Evolutionary conservation across 2,329 filamentous ascomycete genomes (phyloP), one percentile per base, ranked within the genome.

Genomic region (Sordariomycetes sp.): DNA sequence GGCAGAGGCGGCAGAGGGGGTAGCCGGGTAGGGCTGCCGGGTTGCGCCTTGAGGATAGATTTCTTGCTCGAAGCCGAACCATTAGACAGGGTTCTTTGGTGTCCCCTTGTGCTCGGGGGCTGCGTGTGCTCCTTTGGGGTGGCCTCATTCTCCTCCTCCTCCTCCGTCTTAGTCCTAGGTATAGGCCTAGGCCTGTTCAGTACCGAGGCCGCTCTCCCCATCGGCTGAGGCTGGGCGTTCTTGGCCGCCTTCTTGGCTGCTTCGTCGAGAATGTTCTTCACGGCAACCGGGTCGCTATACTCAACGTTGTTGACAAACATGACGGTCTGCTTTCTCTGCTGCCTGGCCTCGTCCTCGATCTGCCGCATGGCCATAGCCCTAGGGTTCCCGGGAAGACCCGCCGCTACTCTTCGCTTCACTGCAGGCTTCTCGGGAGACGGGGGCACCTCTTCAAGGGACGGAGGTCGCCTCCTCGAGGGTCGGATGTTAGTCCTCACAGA

Each of bases 221-320:
- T 32, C 20, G 62, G 58, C 20, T 59, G 61, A 10, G 60, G 18
- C 20, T 43, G 22, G 3, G 59, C 35, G 16, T 62, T 60, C 53
- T 66, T 67, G 3, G 51, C 51, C 20, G 65, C 66, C 24, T 67
- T 69, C 25, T 70, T 70, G 20, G 71, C 70, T 3, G 72, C 75
- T 12, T 69, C 73, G 34, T 76, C 71, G 40, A 82, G 74, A 60
- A 82, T 79, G 25, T 71, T 73, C 56, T 76, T 70, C 2, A 83
- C 78, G 1, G 70, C 67, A 32, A 64, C 68, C 0, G 80, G 79
- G 59, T 84, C 72, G 58, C 82, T 71, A 61, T 82, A 82, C 40
- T 79, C 72, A 58, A 82, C 80, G 55, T 78, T 73, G 60, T 81
- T 83, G 55, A 83, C 67, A 58, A 81, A 76, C 75, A 83, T 77